phyloP scores from a whole-genome alignment of 371 early-diverging fungal genomes.

The Apophysomyces trapeziformis region DNA sequence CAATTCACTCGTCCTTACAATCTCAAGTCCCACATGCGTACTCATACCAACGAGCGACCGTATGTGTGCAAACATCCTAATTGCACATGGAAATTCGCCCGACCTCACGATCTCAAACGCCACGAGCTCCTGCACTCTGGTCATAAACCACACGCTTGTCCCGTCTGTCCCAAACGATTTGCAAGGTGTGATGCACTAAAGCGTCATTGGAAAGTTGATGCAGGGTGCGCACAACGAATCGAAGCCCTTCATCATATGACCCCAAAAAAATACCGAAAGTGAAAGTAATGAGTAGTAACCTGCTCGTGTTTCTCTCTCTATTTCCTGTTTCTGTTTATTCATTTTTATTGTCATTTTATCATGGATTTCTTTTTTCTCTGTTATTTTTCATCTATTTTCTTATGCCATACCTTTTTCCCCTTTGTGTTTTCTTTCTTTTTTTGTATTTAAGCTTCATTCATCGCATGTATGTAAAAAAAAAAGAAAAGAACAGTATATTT shows the following conservation, averaged over 20 bases:
- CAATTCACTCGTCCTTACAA: slow-evolving; percentile 76
- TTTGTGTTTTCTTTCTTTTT: background rate
- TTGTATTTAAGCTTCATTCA: slow-evolving; percentile 8
- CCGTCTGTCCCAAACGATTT: slow-evolving; percentile 68
- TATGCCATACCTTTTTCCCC: background rate
- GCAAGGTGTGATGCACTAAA: slow-evolving; percentile 75
- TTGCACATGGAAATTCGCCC: slow-evolving; percentile 65
- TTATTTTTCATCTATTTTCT: background rate
- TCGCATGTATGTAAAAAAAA: slow-evolving; percentile 9
- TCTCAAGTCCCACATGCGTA: slow-evolving; percentile 73
- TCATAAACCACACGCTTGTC: slow-evolving; percentile 61
- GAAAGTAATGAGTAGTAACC: background rate
- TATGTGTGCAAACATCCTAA: slow-evolving; percentile 58
- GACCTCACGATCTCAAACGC: slow-evolving; percentile 83
- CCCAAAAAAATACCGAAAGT: background rate
- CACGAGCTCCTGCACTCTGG: slow-evolving; percentile 69
- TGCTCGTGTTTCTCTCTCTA: background rate
- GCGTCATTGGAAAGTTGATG: slow-evolving; percentile 60
- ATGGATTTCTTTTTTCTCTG: background rate
- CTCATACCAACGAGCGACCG: slow-evolving; percentile 74
- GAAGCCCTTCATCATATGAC: background rate
- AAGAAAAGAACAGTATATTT: background rate
- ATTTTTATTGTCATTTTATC: background rate
- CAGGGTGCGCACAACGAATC: slow-evolving; percentile 5
- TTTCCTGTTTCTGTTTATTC: background rate